Conservation (phyloP, 768 basidiomycete species). For the Phlegmacium glaucopus region DNA sequence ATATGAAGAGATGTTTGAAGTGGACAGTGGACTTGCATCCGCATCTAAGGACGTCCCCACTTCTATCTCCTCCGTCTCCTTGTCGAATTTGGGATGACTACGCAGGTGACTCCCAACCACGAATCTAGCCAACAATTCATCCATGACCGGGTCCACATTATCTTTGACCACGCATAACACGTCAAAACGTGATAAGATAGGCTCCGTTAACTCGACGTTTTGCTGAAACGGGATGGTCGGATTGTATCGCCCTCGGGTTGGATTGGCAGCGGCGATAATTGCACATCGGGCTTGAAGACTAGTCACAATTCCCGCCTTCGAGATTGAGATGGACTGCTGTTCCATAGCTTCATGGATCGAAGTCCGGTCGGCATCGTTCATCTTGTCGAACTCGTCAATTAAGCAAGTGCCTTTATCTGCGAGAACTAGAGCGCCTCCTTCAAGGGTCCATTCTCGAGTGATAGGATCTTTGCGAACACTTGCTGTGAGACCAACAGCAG, state of each 20-base stretch:
- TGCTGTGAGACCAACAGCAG: constrained; percentile 96
- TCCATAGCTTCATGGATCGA: constrained; percentile 99
- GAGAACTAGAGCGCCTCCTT: constrained; percentile 96
- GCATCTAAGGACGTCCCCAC: constrained; percentile 88
- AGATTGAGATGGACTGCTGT: constrained; percentile 98
- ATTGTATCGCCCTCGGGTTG: constrained; percentile 95
- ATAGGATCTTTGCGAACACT: constrained; percentile 98
- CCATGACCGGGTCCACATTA: constrained; percentile 93
- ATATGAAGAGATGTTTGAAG: constrained; percentile 1
- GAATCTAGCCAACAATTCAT: constrained; percentile 93
- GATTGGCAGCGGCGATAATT: constrained; percentile 97
- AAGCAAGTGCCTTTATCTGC: constrained; percentile 98
- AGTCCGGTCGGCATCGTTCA: constrained; percentile 97
- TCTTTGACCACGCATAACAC: constrained; percentile 98
- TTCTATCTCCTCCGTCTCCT: constrained; percentile 86
- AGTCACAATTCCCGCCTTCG: constrained; percentile 99
- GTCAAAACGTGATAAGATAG: constrained; percentile 97
- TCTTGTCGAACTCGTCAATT: constrained; percentile 99
- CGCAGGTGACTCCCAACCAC: constrained; percentile 97
- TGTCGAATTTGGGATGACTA: constrained; percentile 91
- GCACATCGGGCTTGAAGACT: constrained; percentile 96
- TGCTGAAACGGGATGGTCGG: constrained; percentile 98
- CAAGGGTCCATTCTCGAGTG: constrained; percentile 97
- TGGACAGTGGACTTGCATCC: constrained; percentile 59
- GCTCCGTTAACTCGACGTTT: constrained; percentile 98